Evolutionary conservation across 768 basidiomycete genomes (phyloP).

Genomic region (Lentinula sp.): DNA sequence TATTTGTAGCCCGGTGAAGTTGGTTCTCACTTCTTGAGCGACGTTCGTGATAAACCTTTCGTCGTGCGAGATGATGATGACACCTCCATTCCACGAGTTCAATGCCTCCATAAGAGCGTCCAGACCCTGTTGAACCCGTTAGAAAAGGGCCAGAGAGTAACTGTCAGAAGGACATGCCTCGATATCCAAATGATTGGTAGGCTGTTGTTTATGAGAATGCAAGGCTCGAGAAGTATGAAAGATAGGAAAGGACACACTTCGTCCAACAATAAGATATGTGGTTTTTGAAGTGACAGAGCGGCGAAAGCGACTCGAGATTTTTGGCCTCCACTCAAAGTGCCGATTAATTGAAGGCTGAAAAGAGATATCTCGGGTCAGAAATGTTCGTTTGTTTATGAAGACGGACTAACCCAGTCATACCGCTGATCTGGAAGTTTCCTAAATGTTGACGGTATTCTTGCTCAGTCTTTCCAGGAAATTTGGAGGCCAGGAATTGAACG

Average conservation of each 20-base stretch:
- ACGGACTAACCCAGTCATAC: constrained; percentile 74
- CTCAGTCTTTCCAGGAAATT: constrained; percentile 91
- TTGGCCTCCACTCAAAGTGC: constrained; percentile 91
- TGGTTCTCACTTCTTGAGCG: constrained; percentile 61
- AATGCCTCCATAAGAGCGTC: constrained; percentile 90
- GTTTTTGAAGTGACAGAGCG: constrained; percentile 75
- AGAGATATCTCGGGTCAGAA: background rate
- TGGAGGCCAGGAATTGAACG: constrained; percentile 87
- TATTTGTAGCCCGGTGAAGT: background rate
- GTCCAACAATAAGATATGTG: constrained; percentile 90
- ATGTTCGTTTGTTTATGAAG: background rate
- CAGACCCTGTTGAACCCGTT: constrained; percentile 57
- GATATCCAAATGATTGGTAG: constrained; percentile 95
- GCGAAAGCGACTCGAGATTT: constrained; percentile 96
- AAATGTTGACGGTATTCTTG: constrained; percentile 95
- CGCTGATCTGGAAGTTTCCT: constrained; percentile 96
- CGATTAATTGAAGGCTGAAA: constrained; percentile 75
- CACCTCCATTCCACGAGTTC: constrained; percentile 80
- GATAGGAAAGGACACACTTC: constrained; percentile 50
- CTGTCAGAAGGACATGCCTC: constrained; percentile 43
- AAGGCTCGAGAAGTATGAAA: background rate
- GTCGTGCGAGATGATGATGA: constrained; percentile 93
- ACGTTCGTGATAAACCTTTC: constrained; percentile 92
- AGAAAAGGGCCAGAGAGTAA: background rate
- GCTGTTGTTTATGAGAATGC: constrained; percentile 32